phyloP scores from a whole-genome alignment of 306 rosid species.

The Cicer chorassanicum region DNA sequence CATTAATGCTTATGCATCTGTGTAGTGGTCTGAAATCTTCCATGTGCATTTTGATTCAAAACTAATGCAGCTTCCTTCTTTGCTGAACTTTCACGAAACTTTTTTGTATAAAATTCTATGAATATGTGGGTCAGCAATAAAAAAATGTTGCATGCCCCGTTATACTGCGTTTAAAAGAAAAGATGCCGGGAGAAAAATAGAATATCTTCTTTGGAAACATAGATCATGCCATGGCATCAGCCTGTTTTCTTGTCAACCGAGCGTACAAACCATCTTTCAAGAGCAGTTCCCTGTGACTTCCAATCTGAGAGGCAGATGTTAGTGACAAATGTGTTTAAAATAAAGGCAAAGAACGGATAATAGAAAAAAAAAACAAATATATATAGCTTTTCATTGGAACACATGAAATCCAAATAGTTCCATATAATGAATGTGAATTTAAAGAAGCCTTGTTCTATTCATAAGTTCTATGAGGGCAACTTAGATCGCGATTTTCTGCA shows the following conservation, averaged over 20 bases:
- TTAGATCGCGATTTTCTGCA: too few relatives aligned
- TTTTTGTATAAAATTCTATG: constrained; percentile 35
- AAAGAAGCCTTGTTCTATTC: constrained; percentile 13
- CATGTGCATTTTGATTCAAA: constrained; percentile 36
- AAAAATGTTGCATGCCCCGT: constrained; percentile 46
- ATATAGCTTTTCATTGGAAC: constrained; percentile 2
- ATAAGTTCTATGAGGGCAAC: neutral
- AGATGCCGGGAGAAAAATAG: constrained; percentile 35
- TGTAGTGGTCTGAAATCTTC: constrained; percentile 31
- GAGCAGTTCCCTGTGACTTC: constrained; percentile 87
- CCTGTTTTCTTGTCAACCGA: constrained; percentile 75
- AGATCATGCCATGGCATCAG: constrained; percentile 74
- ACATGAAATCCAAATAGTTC: constrained; percentile 37
- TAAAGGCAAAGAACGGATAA: neutral
- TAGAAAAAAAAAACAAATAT: neutral
- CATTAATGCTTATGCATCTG: constrained; percentile 27
- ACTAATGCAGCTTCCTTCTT: constrained; percentile 43
- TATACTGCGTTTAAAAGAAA: constrained; percentile 39
- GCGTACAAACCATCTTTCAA: constrained; percentile 79
- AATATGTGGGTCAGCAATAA: constrained; percentile 49
- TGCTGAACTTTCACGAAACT: constrained; percentile 18
- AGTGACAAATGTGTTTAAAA: constrained; percentile 28
- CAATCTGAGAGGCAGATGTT: constrained; percentile 57
- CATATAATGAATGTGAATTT: constrained; percentile 2
- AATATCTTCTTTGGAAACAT: constrained; percentile 20